Base-by-base conservation (phyloP, 2,329 filamentous ascomycete species). In the Elsinoe australis region DNA sequence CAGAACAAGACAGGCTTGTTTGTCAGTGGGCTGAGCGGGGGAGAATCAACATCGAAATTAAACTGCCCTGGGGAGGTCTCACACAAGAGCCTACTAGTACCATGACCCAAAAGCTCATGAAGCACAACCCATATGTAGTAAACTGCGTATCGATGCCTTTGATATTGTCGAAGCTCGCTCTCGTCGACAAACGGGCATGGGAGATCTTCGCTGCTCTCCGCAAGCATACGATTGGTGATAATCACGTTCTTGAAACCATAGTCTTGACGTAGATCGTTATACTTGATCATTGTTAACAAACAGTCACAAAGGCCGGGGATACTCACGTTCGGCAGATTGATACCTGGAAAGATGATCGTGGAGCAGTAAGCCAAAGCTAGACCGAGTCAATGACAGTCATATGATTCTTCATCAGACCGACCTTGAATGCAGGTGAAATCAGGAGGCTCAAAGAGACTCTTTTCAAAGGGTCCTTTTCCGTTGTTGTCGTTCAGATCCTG, bases 121-220 rank as follows among this genome's bases (percentile, higher is more conserved):
- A 96, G 82, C 17, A 89, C 90, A 41, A 98, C 90, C 67, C 95
- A 89, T 2, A 95, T 87, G 66, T 96, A 90, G 58, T 96, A 96
- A 0, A 90, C 83, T 5, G 79, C 77, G 58, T 95, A 89, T 6
- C 87, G 84, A 66, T 87, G 88, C 61, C 85, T 84, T 57, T 84
- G 78, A 66, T 84, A 96, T 3, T 94, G 63, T 2, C 79, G 78
- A 15, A 92, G 73, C 58, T 96, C 90, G 33, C 78, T 73, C 1
- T 85, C 79, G 9, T 80, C 74, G 59, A 98, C 88, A 68, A 96
- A 95, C 0, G 90, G 90, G 28, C 35, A 39, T 21, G 95, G 85
- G 56, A 85, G 84, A 71, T 96, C 90, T 59, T 95, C 84, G 0
- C 89, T 87, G 0, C 88, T 85, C 69, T 94, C 94, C 10, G 92